Evolutionary conservation across 176 grass and related monocot genomes (phyloP).

Genomic region (Raddia distichophylla): DNA sequence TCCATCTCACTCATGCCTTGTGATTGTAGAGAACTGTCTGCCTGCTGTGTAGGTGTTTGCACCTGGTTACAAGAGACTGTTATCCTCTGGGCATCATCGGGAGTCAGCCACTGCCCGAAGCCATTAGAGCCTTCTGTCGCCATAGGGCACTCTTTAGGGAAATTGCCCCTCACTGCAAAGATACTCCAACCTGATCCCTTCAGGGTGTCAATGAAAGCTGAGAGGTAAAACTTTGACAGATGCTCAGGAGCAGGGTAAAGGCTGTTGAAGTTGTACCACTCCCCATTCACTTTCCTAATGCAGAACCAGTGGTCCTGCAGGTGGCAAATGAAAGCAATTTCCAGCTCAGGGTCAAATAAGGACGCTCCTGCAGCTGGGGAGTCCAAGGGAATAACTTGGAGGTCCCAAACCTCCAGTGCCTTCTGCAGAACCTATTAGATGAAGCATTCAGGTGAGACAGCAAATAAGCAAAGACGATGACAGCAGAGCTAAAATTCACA

Average conservation of each 20-base stretch:
- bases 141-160: slow-evolving; percentile 87
- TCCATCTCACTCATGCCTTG: slow-evolving; percentile 63
- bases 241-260: slow-evolving; percentile 94
- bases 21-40: slow-evolving; percentile 13
- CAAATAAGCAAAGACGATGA: slow-evolving; percentile 9
- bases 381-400: slow-evolving; percentile 81
- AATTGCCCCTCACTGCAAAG: slow-evolving; percentile 84
- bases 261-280: slow-evolving; percentile 99
- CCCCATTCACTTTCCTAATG: slow-evolving; percentile 88
- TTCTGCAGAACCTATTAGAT: slow-evolving; percentile 83
- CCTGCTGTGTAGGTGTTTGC: slow-evolving; percentile 38
- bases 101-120: slow-evolving; percentile 93
- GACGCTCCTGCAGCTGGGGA: slow-evolving; percentile 70
- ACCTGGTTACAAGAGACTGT: slow-evolving; percentile 75
- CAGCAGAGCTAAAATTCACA: slow-evolving; percentile 3
- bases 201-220: slow-evolving; percentile 80
- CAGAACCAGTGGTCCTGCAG: slow-evolving; percentile 96
- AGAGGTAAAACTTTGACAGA: slow-evolving; percentile 94
- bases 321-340: slow-evolving; percentile 96
- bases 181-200: slow-evolving; percentile 96
- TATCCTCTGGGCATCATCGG: slow-evolving; percentile 76
- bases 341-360: slow-evolving; percentile 74
- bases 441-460: slow-evolving; percentile 25
- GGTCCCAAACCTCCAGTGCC: slow-evolving; percentile 91
- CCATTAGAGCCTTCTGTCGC: slow-evolving; percentile 60